phyloP scores from a whole-genome alignment of 2,329 filamentous ascomycete species.

The Fusarium sp. region DNA sequence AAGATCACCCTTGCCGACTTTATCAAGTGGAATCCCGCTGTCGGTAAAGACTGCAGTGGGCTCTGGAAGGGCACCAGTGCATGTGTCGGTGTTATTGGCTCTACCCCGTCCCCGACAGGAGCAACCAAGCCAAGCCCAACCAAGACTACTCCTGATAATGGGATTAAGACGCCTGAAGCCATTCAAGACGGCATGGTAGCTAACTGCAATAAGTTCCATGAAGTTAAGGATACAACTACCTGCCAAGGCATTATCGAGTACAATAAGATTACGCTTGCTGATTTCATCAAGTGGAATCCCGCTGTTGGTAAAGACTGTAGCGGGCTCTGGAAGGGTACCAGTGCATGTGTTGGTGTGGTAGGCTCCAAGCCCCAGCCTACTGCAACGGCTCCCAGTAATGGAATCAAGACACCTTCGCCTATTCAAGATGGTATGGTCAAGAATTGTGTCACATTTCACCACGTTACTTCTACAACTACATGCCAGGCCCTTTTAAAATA shows the following conservation, averaged over 20 bases:
- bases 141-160: no score
- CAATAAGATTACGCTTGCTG: not conserved
- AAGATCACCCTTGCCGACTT: conserved; percentile 12
- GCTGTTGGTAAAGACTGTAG: not conserved
- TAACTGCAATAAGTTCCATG: not conserved
- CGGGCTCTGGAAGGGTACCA: not conserved
- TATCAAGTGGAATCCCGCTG: conserved; percentile 9
- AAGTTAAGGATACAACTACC: not conserved
- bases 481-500: conserved; percentile 4
- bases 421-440: not conserved
- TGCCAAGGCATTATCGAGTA: not conserved
- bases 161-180: not conserved
- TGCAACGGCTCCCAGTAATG: not conserved
- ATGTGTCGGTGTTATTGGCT: conserved; percentile 1
- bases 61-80: not conserved
- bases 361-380: not conserved
- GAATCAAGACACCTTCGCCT: not conserved
- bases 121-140: not conserved
- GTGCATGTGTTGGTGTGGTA: not conserved
- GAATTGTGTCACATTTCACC: conserved; percentile 3
- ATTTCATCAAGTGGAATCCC: not conserved
- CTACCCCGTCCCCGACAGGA: not conserved
- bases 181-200: conserved; percentile 5
- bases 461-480: not conserved
- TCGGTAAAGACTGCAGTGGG: not conserved